Evolutionary conservation across 1,139 yeast genomes (phyloP).

Genomic region (Debaryomyces fabryi): DNA sequence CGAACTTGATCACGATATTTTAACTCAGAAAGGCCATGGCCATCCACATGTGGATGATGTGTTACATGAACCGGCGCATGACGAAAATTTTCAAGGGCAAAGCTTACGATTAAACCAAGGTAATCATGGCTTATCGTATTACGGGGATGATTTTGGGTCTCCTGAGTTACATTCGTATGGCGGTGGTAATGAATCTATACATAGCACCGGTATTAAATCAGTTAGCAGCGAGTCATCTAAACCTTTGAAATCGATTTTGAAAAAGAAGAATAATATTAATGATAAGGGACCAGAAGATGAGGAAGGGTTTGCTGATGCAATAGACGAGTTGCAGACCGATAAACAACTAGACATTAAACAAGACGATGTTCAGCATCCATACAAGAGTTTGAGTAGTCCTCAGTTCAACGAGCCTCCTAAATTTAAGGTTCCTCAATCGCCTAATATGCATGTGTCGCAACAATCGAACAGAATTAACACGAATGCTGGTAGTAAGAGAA

Average conservation of each 20-base stretch:
- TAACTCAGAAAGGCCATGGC: conserved; percentile 11
- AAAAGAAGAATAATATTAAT: conserved; percentile 25
- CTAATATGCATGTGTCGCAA: conserved; percentile 1
- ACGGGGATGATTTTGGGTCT: not conserved
- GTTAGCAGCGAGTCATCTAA: conserved; percentile 16
- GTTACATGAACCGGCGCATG: not conserved
- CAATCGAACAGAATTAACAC: not conserved
- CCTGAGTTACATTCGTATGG: not conserved
- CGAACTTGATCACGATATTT: conserved; percentile 27
- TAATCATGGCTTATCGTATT: not conserved
- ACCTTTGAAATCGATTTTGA: conserved; percentile 42
- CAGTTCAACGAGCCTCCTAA: conserved; percentile 15
- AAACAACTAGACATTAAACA: not conserved
- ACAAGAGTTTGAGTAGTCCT: conserved; percentile 17
- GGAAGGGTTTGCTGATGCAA: not conserved
- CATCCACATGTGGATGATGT: conserved; percentile 12
- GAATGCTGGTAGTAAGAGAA: not conserved
- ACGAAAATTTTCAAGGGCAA: not conserved
- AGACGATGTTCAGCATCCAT: conserved; percentile 13
- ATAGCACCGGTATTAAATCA: not conserved
- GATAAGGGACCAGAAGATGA: conserved; percentile 16
- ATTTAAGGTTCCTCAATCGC: conserved; percentile 16
- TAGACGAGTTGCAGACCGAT: not conserved
- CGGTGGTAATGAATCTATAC: not conserved
- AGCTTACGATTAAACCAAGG: conserved; percentile 2